phyloP scores from a whole-genome alignment of 2,329 filamentous ascomycete species.

The Colletotrichum ledebouriae region DNA sequence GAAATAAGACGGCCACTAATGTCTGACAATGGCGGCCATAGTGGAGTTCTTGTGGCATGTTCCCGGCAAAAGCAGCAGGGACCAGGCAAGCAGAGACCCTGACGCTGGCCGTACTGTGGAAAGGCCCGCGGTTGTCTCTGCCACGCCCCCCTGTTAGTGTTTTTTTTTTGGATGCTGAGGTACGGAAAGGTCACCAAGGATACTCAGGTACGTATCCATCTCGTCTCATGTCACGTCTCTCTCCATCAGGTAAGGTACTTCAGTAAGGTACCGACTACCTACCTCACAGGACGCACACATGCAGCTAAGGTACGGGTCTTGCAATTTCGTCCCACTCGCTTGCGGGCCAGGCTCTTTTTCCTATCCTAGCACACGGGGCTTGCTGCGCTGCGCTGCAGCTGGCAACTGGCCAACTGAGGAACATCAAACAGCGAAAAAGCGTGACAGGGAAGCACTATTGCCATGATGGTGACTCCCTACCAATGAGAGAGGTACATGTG shows the following conservation, averaged over 20 bases:
- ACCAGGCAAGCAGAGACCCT: constrained; percentile 28
- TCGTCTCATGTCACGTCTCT: background rate
- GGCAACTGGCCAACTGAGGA: too few species aligned
- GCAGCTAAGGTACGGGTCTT: constrained; percentile 35
- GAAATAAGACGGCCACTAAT: constrained; percentile 36
- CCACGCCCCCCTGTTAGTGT: background rate
- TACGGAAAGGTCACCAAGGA: background rate
- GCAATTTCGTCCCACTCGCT: constrained; percentile 42
- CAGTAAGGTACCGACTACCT: too few species aligned
- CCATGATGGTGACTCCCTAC: background rate
- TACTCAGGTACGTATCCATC: constrained; percentile 1
- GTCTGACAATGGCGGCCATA: constrained; percentile 33
- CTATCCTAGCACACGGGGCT: background rate
- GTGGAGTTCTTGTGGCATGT: constrained; percentile 36
- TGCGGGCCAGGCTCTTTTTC: constrained; percentile 29
- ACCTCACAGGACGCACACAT: background rate
- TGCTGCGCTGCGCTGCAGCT: background rate
- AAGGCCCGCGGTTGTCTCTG: constrained; percentile 35
- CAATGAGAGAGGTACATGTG: constrained; percentile 17
- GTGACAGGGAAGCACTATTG: constrained; percentile 27
- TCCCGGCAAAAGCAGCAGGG: constrained; percentile 39
- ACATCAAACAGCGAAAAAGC: constrained; percentile 6
- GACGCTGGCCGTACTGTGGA: constrained; percentile 29
- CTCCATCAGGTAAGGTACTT: too few species aligned
- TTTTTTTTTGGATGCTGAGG: background rate